A percentile compares a stretch with the other conserved stretches of the same genome.
Evolutionary conservation across 164 flowering plant species (phyloP).

Genomic region (Santalum album): DNA sequence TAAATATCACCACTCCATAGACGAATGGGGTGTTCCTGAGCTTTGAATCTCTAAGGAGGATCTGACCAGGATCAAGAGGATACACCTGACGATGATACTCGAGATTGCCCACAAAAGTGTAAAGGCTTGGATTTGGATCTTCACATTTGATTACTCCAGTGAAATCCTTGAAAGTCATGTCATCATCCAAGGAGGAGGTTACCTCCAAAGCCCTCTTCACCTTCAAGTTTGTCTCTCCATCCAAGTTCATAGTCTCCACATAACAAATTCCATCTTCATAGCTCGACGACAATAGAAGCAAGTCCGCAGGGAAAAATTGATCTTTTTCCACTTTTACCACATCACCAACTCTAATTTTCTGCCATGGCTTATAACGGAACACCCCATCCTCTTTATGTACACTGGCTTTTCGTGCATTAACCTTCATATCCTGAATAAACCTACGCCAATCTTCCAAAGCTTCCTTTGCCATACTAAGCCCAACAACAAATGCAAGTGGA

Average conservation of each 20-base stretch:
- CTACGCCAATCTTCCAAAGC: constrained; percentile 91
- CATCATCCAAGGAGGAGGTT: constrained; percentile 51
- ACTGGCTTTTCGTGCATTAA: constrained; percentile 55
- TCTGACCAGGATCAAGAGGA: constrained; percentile 74
- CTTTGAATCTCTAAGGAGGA: constrained; percentile 85
- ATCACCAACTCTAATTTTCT: constrained; percentile 67
- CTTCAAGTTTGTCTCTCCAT: constrained; percentile 90
- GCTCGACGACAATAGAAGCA: constrained; percentile 71
- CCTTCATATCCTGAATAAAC: constrained; percentile 82
- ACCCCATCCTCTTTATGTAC: constrained; percentile 54
- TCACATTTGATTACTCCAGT: constrained; percentile 61
- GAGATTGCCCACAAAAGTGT: constrained; percentile 77
- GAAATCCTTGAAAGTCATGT: constrained; percentile 52
- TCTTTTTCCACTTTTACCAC: constrained; percentile 83
- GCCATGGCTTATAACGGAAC: constrained; percentile 57
- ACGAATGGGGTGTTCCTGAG: constrained; percentile 68
- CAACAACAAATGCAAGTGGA: constrained; percentile 86
- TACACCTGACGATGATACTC: constrained; percentile 55
- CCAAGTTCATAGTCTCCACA: constrained; percentile 94
- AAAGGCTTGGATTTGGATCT: constrained; percentile 81
- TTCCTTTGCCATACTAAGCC: constrained; percentile 93
- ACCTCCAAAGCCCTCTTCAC: constrained; percentile 69
- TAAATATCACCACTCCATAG: constrained; percentile 79
- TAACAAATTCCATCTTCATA: constrained; percentile 91
- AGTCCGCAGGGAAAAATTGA: constrained; percentile 81